Evolutionary conservation across 2,329 filamentous ascomycete species (phyloP).

Genomic region (Trichoderma oligosporum): DNA sequence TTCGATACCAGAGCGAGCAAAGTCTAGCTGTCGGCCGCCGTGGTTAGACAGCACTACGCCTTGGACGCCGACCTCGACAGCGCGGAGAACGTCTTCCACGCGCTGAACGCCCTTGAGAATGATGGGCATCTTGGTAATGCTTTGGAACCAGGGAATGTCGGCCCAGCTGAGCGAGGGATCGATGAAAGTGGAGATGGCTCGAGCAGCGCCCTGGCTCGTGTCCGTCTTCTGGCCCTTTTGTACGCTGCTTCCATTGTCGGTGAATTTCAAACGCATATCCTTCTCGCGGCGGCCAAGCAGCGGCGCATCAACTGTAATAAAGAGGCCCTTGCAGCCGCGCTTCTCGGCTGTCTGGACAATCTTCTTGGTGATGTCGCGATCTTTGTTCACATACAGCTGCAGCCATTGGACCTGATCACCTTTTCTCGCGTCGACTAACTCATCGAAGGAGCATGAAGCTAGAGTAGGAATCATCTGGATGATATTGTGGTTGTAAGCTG

Average conservation of each 20-base stretch:
- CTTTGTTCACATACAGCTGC: constrained; percentile 96
- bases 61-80: constrained; percentile 76
- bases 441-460: constrained; percentile 94
- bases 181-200: constrained; percentile 95
- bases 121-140: constrained; percentile 91
- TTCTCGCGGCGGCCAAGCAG: constrained; percentile 94
- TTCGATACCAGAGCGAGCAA: constrained; percentile 83
- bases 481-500: constrained; percentile 79
- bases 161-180: constrained; percentile 91
- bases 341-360: constrained; percentile 90
- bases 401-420: constrained; percentile 91
- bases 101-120: constrained; percentile 95
- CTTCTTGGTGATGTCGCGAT: constrained; percentile 81
- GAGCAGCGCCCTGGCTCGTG: constrained; percentile 84
- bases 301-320: constrained; percentile 97
- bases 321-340: constrained; percentile 89
- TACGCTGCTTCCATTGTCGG: constrained; percentile 76
- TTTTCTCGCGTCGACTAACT: constrained; percentile 80
- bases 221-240: constrained; percentile 75
- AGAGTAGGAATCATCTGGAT: constrained; percentile 98
- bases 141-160: constrained; percentile 88
- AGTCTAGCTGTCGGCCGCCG: constrained; percentile 90
- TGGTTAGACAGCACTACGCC: constrained; percentile 95
- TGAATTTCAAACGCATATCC: constrained; percentile 94
- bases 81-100: constrained; percentile 87